phyloP scores from a whole-genome alignment of 1,284 basidiomycete genomes.

The Ceratobasidium sp. region DNA sequence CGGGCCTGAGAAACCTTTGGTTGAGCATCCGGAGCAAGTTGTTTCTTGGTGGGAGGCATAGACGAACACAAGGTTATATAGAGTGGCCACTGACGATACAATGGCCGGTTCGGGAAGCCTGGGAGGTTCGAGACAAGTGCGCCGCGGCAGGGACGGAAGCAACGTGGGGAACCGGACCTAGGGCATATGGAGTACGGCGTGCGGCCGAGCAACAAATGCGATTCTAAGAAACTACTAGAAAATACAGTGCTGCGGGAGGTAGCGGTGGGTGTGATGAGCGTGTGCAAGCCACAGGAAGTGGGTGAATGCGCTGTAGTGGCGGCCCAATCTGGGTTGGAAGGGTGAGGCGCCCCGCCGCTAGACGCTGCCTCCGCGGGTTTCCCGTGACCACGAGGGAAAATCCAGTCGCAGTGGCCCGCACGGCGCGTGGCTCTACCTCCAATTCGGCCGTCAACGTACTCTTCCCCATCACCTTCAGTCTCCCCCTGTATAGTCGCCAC shows the following conservation, averaged over 20 bases:
- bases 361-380: slow-evolving; percentile 24
- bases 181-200: slow-evolving; percentile 7
- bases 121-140: slow-evolving; percentile 4
- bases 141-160: slow-evolving; percentile 22
- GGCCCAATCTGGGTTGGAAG: background rate
- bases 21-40: background rate
- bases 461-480: background rate
- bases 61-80: background rate
- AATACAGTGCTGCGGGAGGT: background rate
- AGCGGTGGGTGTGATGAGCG: background rate
- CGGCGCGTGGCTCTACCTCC: slow-evolving; percentile 11
- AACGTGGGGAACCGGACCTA: slow-evolving; percentile 35
- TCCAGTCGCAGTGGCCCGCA: background rate
- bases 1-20: slow-evolving; percentile 9
- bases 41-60: slow-evolving; percentile 27
- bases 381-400: slow-evolving; percentile 16
- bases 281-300: slow-evolving; percentile 1
- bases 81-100: slow-evolving; percentile 4
- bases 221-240: background rate
- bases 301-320: slow-evolving; percentile 21
- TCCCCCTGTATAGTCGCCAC: background rate
- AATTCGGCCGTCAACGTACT: slow-evolving; percentile 11
- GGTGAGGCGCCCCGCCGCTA: slow-evolving; percentile 15
- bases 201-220: slow-evolving; percentile 12
- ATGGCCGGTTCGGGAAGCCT: slow-evolving; percentile 22